Evolutionary conservation across 257 asterid genomes (phyloP).

Genomic region (Solanum okadae): DNA sequence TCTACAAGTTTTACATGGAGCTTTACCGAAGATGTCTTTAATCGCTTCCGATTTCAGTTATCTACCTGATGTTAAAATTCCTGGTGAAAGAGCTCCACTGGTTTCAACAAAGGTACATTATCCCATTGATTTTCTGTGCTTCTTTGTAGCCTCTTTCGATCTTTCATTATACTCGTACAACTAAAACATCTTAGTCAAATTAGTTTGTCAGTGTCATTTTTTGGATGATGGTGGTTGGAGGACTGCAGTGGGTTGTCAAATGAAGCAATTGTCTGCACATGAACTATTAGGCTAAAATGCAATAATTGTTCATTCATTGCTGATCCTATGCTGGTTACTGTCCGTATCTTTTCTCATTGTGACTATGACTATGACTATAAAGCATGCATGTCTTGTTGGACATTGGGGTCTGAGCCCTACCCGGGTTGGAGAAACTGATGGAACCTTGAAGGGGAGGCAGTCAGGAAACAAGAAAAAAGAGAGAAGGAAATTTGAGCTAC

Average conservation of each 20-base stretch:
- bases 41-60: slow-evolving; percentile 91
- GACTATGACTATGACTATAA: neutral
- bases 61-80: slow-evolving; percentile 85
- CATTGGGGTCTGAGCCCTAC: neutral
- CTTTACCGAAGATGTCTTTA: slow-evolving; percentile 97
- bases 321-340: neutral
- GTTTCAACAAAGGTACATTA: slow-evolving; percentile 78
- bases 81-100: slow-evolving; percentile 96
- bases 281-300: neutral
- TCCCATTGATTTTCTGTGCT: neutral
- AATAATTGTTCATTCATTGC: neutral
- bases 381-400: neutral
- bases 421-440: neutral
- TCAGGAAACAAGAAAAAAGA: neutral
- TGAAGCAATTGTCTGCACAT: neutral
- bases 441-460: neutral
- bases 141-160: neutral
- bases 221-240: neutral
- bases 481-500: neutral
- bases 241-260: neutral
- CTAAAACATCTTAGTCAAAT: neutral
- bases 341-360: neutral
- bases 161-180: neutral
- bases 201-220: neutral
- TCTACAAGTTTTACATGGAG: slow-evolving; percentile 73